phyloP scores from a whole-genome alignment of 176 grass and related monocot genomes.

The Avena sativa region DNA sequence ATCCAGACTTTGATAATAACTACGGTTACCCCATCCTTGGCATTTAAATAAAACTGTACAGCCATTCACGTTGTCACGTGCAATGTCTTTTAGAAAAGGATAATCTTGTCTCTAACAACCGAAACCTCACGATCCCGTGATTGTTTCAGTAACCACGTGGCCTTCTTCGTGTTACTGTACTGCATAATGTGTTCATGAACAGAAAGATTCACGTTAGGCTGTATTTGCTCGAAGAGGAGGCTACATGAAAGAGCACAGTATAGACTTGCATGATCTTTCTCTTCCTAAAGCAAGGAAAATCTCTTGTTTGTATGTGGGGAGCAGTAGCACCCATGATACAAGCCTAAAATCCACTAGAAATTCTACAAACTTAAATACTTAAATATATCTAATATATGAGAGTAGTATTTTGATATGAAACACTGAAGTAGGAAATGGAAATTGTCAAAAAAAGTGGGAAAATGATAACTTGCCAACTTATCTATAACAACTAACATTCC shows the following conservation, averaged over 20 bases:
- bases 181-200: constrained; percentile 3
- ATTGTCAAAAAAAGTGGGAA: neutral
- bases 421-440: neutral
- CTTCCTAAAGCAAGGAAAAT: neutral
- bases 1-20: neutral
- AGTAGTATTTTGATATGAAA: neutral
- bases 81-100: neutral
- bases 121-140: neutral
- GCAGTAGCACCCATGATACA: neutral
- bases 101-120: neutral
- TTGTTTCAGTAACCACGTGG: neutral
- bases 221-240: neutral
- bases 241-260: neutral
- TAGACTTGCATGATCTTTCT: neutral
- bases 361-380: neutral
- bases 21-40: neutral
- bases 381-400: neutral
- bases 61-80: neutral
- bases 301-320: neutral
- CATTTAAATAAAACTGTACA: neutral
- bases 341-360: constrained; percentile 2
- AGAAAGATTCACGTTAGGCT: neutral
- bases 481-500: neutral
- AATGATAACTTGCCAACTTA: neutral
- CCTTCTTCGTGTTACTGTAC: neutral